These are phyloP conservation scores for Mycena belliarum DNA, from an alignment of 768 basidiomycete species.

Conservation along the genomic window DNA sequence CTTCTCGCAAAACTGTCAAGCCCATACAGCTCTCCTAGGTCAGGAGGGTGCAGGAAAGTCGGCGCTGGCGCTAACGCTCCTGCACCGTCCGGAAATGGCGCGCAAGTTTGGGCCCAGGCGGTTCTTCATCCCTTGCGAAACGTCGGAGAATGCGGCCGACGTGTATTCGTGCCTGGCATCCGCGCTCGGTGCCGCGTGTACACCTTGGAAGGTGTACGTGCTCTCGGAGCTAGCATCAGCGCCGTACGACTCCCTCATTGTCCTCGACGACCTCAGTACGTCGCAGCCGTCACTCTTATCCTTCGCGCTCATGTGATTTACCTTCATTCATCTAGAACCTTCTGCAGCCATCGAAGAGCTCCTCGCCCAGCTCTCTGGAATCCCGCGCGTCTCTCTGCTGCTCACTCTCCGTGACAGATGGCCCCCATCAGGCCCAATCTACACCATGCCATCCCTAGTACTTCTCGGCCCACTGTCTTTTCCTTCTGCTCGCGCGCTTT, in stretches of 20 bases:
- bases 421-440: background rate
- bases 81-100: slow-evolving; percentile 5
- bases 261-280: slow-evolving; percentile 13
- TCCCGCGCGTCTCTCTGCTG: slow-evolving; percentile 12
- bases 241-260: slow-evolving; percentile 4
- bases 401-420: background rate
- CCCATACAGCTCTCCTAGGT: background rate
- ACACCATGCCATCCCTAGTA: background rate
- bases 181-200: background rate
- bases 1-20: background rate
- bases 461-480: slow-evolving; percentile 10
- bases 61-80: slow-evolving; percentile 11
- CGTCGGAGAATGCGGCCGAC: background rate
- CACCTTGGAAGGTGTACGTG: background rate
- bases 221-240: background rate
- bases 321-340: background rate
- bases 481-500: slow-evolving; percentile 13
- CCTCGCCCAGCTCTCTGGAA: background rate
- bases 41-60: slow-evolving; percentile 11
- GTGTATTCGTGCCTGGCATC: background rate
- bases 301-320: background rate
- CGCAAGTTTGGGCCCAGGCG: slow-evolving; percentile 6
- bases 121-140: background rate
- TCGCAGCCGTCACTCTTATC: too few species aligned
- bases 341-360: background rate